A percentile compares a stretch with the other conserved stretches of the same genome.
Evolutionary conservation across 352 stramenopile species (phyloP).

Genomic region (Globisporangium nagaii): DNA sequence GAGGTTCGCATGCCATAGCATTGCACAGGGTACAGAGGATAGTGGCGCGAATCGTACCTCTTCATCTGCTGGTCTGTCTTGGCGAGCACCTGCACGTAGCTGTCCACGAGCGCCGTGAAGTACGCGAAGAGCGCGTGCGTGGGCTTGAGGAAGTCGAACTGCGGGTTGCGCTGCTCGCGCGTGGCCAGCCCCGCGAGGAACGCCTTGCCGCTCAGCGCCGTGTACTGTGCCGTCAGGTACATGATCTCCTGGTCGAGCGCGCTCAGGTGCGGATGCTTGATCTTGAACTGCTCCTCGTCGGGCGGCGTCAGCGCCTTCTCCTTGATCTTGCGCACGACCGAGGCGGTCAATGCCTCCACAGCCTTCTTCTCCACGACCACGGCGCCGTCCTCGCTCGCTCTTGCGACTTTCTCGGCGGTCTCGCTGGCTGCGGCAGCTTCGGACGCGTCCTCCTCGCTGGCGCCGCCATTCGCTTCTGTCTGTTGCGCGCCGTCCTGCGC

Average conservation of each 20-base stretch:
- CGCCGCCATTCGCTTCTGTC: background rate
- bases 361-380: conserved; percentile 84
- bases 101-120: conserved; percentile 97
- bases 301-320: conserved; percentile 72
- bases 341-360: conserved; percentile 73
- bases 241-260: conserved; percentile 96
- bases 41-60: conserved; percentile 30
- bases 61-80: conserved; percentile 70
- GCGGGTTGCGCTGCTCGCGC: conserved; percentile 95
- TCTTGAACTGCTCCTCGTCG: conserved; percentile 67
- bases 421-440: conserved; percentile 14
- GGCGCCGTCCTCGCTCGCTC: conserved; percentile 22
- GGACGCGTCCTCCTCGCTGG: background rate
- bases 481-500: conserved; percentile 12
- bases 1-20: background rate
- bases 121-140: conserved; percentile 97
- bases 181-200: conserved; percentile 94
- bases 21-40: too few species aligned
- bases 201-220: conserved; percentile 90
- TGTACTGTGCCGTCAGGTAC: conserved; percentile 98
- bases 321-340: conserved; percentile 91
- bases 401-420: conserved; percentile 16
- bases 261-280: conserved; percentile 88
- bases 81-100: conserved; percentile 89
- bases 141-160: conserved; percentile 98